Percentiles rank a stretch among this genome's conserved stretches.
Conservation (phyloP, 257 asterid species). For the Nicotiana benthamiana region DNA sequence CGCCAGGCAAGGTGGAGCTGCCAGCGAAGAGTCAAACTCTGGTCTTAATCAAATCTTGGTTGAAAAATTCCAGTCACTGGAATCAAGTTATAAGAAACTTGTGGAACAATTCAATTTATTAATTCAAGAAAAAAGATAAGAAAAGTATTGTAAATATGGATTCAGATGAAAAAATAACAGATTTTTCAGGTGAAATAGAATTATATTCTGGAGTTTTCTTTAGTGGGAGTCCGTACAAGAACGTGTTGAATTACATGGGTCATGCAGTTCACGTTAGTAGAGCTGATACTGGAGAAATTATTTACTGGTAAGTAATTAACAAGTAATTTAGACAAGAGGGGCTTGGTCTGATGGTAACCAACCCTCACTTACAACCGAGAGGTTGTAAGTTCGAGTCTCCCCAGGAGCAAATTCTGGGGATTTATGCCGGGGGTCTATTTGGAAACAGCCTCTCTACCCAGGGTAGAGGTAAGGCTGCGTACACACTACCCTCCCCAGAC, state of each 20-base stretch:
- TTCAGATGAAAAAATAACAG: conserved; percentile 5
- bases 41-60: conserved; percentile 9
- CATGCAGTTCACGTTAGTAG: conserved; percentile 51
- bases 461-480: no score
- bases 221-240: conserved; percentile 36
- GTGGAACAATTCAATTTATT: conserved; percentile 32
- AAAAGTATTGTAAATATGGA: neutral
- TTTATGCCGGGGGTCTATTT: no score
- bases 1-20: conserved; percentile 44
- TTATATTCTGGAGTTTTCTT: conserved; percentile 25
- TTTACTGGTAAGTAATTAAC: conserved; percentile 51
- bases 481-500: no score
- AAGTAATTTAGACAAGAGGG: no score
- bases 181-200: conserved; percentile 9
- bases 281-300: conserved; percentile 36
- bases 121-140: conserved; percentile 19
- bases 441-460: no score
- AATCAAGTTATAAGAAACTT: conserved; percentile 43
- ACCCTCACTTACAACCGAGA: no score
- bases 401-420: no score
- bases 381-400: no score
- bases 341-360: no score
- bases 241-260: conserved; percentile 49
- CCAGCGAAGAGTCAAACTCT: neutral
- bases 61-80: conserved; percentile 37